A percentile compares a stretch with the other conserved stretches of the same genome.
These are phyloP conservation scores for Ogataea dorogensis DNA, from an alignment of 805 yeast species.

Conservation along the genomic window DNA sequence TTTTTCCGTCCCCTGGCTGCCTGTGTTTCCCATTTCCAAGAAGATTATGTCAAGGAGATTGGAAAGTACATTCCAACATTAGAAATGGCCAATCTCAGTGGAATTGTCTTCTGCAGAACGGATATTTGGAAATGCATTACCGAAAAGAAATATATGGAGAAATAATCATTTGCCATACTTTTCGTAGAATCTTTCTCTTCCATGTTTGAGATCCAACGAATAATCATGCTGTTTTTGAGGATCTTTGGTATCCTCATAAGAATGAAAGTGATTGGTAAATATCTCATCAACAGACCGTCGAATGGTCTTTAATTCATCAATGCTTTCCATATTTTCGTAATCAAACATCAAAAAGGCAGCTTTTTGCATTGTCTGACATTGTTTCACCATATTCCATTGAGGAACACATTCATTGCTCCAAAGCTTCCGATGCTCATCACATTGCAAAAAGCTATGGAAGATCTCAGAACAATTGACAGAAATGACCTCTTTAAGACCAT, in stretches of 20 bases:
- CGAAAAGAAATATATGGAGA: constrained; percentile 10
- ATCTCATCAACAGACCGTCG: constrained; percentile 29
- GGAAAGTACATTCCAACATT: constrained; percentile 35
- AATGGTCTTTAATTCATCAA: constrained; percentile 31
- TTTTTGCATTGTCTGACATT: constrained; percentile 33
- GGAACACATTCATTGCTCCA: constrained; percentile 26
- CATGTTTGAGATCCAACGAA: constrained; percentile 27
- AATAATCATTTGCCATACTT: constrained; percentile 26
- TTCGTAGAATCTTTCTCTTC: constrained; percentile 30
- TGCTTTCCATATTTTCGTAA: constrained; percentile 27
- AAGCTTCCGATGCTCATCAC: constrained; percentile 24
- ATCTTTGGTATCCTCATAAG: constrained; percentile 28
- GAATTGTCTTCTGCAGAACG: constrained; percentile 38
- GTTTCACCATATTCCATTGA: constrained; percentile 30
- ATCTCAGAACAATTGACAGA: constrained; percentile 36
- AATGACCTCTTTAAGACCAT: constrained; percentile 29
- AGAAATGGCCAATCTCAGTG: constrained; percentile 37
- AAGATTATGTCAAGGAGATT: constrained; percentile 39
- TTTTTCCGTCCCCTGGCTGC: constrained; percentile 40
- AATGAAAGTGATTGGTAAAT: constrained; percentile 29
- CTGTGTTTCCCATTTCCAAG: constrained; percentile 48
- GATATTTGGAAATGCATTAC: constrained; percentile 23
- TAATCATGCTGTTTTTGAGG: constrained; percentile 24
- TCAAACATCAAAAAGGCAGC: constrained; percentile 34
- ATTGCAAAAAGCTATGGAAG: constrained; percentile 28